Evolutionary conservation across 768 basidiomycete species (phyloP), one percentile per base, ranked within the genome.

Genomic region (Daedaleopsis nitida): DNA sequence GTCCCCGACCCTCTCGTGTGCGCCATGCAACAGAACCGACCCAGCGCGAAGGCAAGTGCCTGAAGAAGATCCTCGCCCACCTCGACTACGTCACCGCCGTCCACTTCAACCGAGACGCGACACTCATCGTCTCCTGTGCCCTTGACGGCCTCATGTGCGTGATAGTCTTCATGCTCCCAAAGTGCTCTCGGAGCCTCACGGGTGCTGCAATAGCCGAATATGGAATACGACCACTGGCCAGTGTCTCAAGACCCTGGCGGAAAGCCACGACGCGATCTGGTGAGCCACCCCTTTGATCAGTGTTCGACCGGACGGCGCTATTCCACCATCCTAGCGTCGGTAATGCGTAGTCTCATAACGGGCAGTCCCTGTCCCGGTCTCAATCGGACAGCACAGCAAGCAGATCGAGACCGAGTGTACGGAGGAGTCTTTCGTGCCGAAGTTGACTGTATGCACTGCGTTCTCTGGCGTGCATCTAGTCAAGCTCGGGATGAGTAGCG

Each of bases 81-180:
- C 80, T 95, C 51, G 96, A 98, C 75, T 96, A 92, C 61, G 93
- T 98, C 27, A 96, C 94, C 13, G 91, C 92, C 2, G 94, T 98
- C 3, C 89, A 93, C 71, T 99, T 96, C 79, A 96, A 96, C 70
- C 76, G 86, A 70, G 96, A 98, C 66, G 93, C 94, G 0, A 88
- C 89, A 0, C 82, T 99, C 72, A 87, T 99, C 60, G 91, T 97
- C 2, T 96, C 94, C 32, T 94, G 92, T 70, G 86, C 92, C 55
- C 84, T 93, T 59, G 96, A 99, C 68, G 96, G 96, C 8, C 78
- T 98, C 56, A 96, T 98, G 96, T 97, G 70, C 69, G 89, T 78
- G 32, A 24, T 38, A 38, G 11, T 32, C 16, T 55, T 49, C 7
- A 24, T 38, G 21, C 17, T 53, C 39, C 65, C 47, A 35, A 42